phyloP scores from a whole-genome alignment of 345 rosid species.

The Brassica cretica region DNA sequence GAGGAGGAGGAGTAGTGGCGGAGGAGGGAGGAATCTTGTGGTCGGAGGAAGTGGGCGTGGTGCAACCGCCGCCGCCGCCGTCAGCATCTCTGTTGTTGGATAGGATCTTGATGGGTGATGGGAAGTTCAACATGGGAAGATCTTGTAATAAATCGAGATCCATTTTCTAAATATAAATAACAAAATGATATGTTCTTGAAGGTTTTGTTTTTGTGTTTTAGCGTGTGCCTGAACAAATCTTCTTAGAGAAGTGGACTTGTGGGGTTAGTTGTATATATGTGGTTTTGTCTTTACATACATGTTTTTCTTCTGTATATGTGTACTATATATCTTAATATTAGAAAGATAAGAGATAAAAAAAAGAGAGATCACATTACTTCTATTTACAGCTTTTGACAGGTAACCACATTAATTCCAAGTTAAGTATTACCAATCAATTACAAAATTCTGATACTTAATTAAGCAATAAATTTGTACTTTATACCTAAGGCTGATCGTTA shows the following conservation, averaged over 20 bases:
- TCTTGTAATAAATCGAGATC: conserved; percentile 39
- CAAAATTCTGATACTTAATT: background rate
- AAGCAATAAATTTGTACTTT: background rate
- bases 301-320: conserved; percentile 17
- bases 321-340: background rate
- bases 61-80: conserved; percentile 31
- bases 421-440: background rate
- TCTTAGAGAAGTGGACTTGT: conserved; percentile 43
- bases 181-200: conserved; percentile 9
- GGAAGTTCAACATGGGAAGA: conserved; percentile 35
- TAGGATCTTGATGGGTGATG: conserved; percentile 39
- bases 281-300: conserved; percentile 39
- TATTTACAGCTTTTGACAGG: conserved; percentile 10
- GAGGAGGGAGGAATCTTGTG: conserved; percentile 38
- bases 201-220: conserved; percentile 20
- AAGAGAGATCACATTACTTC: background rate
- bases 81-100: conserved; percentile 27
- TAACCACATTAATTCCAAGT: conserved; percentile 7
- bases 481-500: background rate
- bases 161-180: conserved; percentile 14
- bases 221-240: conserved; percentile 38
- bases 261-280: conserved; percentile 32
- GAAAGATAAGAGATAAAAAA: background rate
- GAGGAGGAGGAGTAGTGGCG: conserved; percentile 42
- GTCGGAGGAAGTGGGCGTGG: conserved; percentile 42